These are phyloP conservation scores for Syncephalis plumigaleata DNA, from an alignment of 371 early-diverging fungal species.

Conservation along the genomic window DNA sequence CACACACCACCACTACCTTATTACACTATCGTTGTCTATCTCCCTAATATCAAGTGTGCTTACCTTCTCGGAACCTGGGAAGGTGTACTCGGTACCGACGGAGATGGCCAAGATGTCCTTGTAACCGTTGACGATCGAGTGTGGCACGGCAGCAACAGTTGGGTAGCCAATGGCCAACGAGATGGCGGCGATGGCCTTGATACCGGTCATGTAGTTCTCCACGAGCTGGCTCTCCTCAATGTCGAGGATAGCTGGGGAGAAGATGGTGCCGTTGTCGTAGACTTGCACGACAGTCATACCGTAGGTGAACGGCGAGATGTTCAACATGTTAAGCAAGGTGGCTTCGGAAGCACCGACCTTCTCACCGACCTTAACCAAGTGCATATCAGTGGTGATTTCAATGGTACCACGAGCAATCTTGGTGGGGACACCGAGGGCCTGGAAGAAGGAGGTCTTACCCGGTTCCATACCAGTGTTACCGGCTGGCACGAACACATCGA, in stretches of 20 bases:
- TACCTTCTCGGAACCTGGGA: slow-evolving; percentile 80
- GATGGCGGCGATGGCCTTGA: slow-evolving; percentile 81
- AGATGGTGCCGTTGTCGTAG: slow-evolving; percentile 88
- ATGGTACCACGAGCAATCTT: slow-evolving; percentile 99
- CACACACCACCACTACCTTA: too few relatives aligned
- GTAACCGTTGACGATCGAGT: slow-evolving; percentile 92
- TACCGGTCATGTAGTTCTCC: slow-evolving; percentile 57
- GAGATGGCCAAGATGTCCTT: slow-evolving; percentile 89
- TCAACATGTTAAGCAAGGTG: slow-evolving; percentile 95
- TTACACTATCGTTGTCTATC: too few relatives aligned
- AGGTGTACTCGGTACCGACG: slow-evolving; percentile 86
- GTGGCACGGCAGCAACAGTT: slow-evolving; percentile 94
- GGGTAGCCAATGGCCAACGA: slow-evolving; percentile 89
- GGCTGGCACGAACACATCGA: slow-evolving; percentile 91
- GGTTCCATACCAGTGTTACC: slow-evolving; percentile 99
- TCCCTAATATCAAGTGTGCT: slow-evolving; percentile 2
- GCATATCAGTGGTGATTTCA: slow-evolving; percentile 96
- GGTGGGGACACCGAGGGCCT: slow-evolving; percentile 99
- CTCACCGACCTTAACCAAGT: slow-evolving; percentile 76
- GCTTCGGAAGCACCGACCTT: slow-evolving; percentile 99
- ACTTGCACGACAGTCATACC: slow-evolving; percentile 91
- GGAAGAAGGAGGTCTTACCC: slow-evolving; percentile 99
- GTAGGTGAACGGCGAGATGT: slow-evolving; percentile 99
- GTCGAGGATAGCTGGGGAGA: slow-evolving; percentile 83
- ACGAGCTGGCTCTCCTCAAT: slow-evolving; percentile 78